These are phyloP conservation scores for Botrytis cinerea DNA, from an alignment of 2,329 filamentous ascomycete genomes.

Conservation along the genomic window DNA sequence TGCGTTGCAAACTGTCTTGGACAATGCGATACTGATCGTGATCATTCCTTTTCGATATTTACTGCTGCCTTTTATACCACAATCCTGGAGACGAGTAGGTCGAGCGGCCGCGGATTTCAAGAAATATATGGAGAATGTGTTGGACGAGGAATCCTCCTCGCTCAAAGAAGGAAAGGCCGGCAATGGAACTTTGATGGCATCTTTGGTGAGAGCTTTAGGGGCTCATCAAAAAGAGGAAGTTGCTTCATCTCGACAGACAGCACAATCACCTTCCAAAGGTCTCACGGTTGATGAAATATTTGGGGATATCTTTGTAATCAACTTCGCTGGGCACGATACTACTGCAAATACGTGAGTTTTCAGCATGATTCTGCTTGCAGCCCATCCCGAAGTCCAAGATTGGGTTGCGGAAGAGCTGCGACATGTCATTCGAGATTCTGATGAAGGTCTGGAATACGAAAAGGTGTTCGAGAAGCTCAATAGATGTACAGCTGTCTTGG, in stretches of 20 bases:
- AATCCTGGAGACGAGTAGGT: constrained; percentile 5
- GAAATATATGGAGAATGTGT: background rate
- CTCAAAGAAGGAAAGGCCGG: background rate
- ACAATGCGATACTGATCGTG: constrained; percentile 10
- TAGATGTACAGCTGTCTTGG: background rate
- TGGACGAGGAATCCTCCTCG: background rate
- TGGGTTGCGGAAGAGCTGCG: constrained; percentile 16
- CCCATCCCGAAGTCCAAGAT: constrained; percentile 27
- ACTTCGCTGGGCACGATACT: constrained; percentile 34
- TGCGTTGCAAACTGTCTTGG: background rate
- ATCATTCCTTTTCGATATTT: background rate
- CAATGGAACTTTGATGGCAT: constrained; percentile 9
- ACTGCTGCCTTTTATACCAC: background rate
- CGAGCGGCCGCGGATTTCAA: background rate
- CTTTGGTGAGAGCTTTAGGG: background rate
- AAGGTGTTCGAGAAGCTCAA: constrained; percentile 2
- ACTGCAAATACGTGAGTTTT: constrained; percentile 29
- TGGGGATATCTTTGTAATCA: constrained; percentile 22
- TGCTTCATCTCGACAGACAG: background rate
- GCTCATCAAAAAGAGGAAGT: background rate
- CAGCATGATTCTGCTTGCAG: constrained; percentile 29
- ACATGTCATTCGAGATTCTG: background rate
- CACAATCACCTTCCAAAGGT: background rate
- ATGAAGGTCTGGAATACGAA: constrained; percentile 1
- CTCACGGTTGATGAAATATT: background rate